phyloP scores from a whole-genome alignment of 2,329 filamentous ascomycete genomes.

The Botrytis medusae region DNA sequence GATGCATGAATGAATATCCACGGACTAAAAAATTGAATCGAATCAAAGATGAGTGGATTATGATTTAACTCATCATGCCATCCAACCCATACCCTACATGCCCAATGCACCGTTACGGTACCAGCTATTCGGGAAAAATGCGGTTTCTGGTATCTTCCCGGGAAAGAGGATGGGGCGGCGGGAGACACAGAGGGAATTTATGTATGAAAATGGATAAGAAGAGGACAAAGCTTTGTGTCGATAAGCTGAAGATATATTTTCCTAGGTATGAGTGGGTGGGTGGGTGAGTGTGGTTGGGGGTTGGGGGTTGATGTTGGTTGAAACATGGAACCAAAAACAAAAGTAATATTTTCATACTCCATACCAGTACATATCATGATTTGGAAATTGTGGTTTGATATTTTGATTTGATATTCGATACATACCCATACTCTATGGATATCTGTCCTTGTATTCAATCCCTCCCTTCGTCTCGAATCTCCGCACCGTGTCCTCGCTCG shows the following conservation, averaged over 20 bases:
- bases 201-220: background rate
- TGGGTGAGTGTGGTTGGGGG: background rate
- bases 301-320: background rate
- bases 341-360: background rate
- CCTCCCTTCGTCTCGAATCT: background rate
- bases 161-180: background rate
- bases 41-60: background rate
- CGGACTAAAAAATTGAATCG: background rate
- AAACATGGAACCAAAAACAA: background rate
- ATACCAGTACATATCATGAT: background rate
- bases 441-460: background rate
- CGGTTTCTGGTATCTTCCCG: background rate
- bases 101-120: background rate
- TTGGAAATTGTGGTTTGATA: background rate
- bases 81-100: background rate
- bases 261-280: background rate
- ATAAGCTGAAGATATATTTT: background rate
- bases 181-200: background rate
- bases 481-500: background rate
- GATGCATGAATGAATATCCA: background rate
- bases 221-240: background rate
- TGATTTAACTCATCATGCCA: background rate
- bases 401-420: background rate
- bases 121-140: slow-evolving; percentile 1
- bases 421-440: background rate